Evolutionary conservation across 139 green algal genomes (phyloP).

Genomic region (Coccomyxa sp.): DNA sequence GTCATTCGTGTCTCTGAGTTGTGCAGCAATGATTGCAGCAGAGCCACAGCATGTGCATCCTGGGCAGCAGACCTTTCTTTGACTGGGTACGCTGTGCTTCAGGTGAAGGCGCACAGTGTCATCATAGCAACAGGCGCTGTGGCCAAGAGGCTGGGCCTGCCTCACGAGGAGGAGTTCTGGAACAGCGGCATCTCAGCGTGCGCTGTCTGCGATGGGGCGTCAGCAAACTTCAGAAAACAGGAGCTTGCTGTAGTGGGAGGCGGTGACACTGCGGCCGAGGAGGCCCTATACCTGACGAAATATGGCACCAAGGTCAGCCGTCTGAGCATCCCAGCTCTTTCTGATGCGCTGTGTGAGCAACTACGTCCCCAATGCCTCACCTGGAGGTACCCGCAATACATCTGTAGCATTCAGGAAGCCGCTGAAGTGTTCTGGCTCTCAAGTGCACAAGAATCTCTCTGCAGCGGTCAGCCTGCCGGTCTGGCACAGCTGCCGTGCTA

Average conservation of each 20-base stretch:
- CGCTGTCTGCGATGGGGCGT: constrained; percentile 92
- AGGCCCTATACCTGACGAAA: constrained; percentile 98
- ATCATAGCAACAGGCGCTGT: constrained; percentile 97
- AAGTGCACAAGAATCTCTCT: too few relatives aligned
- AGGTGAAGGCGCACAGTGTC: constrained; percentile 72
- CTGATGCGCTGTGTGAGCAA: background rate
- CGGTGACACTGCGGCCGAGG: constrained; percentile 93
- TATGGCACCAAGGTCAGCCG: constrained; percentile 72
- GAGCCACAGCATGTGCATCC: background rate
- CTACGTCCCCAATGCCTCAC: background rate
- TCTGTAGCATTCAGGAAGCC: too few relatives aligned
- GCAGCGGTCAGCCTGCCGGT: too few relatives aligned
- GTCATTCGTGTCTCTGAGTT: too few relatives aligned
- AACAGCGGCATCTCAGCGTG: constrained; percentile 91
- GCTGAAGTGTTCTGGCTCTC: too few relatives aligned
- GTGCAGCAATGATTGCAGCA: too few relatives aligned
- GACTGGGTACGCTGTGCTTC: too few relatives aligned
- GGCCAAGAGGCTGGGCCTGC: constrained; percentile 81
- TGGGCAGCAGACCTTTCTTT: too few relatives aligned
- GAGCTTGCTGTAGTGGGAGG: constrained; percentile 95
- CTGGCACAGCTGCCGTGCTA: too few relatives aligned
- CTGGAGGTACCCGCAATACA: too few relatives aligned
- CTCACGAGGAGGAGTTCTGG: constrained; percentile 89
- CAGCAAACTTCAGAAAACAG: constrained; percentile 15
- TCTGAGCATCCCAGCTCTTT: background rate